Evolutionary conservation across 371 early-diverging fungal genomes (phyloP), one percentile per base, ranked within the genome.

Genomic region (Mortierella sp.): DNA sequence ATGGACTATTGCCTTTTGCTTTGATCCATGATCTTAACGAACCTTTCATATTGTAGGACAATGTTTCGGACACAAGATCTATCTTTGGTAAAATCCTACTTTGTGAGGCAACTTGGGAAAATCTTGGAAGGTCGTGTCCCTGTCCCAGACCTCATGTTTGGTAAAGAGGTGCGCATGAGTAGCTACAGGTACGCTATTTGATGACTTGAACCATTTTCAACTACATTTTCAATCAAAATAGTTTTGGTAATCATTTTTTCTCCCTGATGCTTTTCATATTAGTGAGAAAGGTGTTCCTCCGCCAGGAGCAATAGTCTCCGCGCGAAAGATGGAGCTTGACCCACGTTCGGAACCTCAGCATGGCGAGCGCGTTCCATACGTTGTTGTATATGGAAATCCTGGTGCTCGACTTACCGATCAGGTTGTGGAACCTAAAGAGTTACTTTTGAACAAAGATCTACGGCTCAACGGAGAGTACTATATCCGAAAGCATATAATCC

Each of bases 361-460:
- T 70, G 95, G 94, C 3, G 96, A 97, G 70, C 90, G 98, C 4
- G 94, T 96, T 2, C 96, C 98, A 0, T 97, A 94, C 63, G 89
- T 97, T 1, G 94, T 97, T 0, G 91, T 93, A 0, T 86, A 93
- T 68, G 87, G 90, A 4, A 93, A 91, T 0, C 91, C 92, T 0
- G 86, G 89, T 14, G 86, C 89, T 9, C 86, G 90, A n/a, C 77
- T 96, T 12, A 87, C 89, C 16, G 96, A 96, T 66, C 89, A 89
- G 43, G 92, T 92, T 4, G 89, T 94, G 8, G 76, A 86, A 1
- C 97, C 97, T 0, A 87, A 90, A 49, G 90, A 87, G 9, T 75
- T 94, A 10, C 77, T 94, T 20, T 51, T 69, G 22, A 88, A 91
- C 75, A 85, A 84, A 84, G 89, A 88, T 1, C 77, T 94, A 22